Base-by-base conservation (phyloP, 257 asterid species). In the Thymus mandschuricus region DNA sequence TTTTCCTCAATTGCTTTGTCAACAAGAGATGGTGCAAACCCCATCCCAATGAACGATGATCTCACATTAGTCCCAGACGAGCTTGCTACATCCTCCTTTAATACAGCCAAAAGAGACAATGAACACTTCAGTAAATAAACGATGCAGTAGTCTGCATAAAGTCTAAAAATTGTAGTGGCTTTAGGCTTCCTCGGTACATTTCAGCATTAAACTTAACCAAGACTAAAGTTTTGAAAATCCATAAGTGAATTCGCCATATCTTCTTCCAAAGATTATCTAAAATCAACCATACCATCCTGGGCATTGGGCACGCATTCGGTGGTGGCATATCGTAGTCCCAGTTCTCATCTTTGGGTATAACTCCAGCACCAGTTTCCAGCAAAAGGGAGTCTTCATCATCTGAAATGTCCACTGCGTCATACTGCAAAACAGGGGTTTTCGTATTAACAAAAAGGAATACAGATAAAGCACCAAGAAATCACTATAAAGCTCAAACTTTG, bases 1-100 rank as follows among this genome's bases (percentile, higher is more conserved):
- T 87, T 76, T 77, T 91, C 95, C 74, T 71, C 80, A 51, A 93
- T 91, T 57, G 94, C 97, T 83, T 78, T 89, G 82, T 93, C 86
- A 57, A 93, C 87, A 59, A 84, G 90, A n/a, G 86, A 56, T 27
- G 92, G 96, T 11, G 78, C 31, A 66, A 93, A 93, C 35, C 98
- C 98, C 97, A 93, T 93, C 60, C 88, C 95, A 43, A 91, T 79
- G 77, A 93, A 86, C 46, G 93, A 83, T 56, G 94, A 81, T 74
- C 96, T 87, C 61, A 89, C 44, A 70, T 71, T 82, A 76, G 75
- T 83, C 41, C 87, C 77, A 5, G 98, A 93, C 60, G 98, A 89
- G 84, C 96, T 89, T 46, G 92, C 92, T 69, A 76, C 84, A 74
- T 86, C 64, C 51, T 80, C 89, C 97, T 93, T 54, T 59, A 80